Conservation (phyloP, 176 grass and related monocot genomes). For the Carex pumila region DNA sequence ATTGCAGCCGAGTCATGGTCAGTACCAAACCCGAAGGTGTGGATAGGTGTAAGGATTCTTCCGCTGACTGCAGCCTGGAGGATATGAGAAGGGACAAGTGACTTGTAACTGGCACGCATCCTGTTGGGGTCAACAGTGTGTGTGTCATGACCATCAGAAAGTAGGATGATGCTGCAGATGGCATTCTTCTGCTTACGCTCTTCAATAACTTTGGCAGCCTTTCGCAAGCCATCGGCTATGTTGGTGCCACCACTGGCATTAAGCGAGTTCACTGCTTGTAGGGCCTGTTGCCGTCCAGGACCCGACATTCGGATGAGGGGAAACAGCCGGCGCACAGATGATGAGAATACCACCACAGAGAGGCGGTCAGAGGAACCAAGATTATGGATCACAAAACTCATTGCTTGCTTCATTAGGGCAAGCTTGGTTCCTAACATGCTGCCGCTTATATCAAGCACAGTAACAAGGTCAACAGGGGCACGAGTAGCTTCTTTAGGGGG, state of each 20-base stretch:
- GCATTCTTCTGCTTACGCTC: constrained; percentile 47
- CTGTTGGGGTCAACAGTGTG: background rate
- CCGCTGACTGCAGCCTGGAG: constrained; percentile 10
- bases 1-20: constrained; percentile 51
- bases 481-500: constrained; percentile 13
- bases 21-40: constrained; percentile 64
- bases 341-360: constrained; percentile 55
- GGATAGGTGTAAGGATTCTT: constrained; percentile 34
- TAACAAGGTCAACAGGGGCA: constrained; percentile 82
- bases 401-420: constrained; percentile 67
- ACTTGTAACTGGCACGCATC: constrained; percentile 21
- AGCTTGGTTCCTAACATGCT: constrained; percentile 90
- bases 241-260: constrained; percentile 45
- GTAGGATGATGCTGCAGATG: constrained; percentile 58
- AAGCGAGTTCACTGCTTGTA: constrained; percentile 55
- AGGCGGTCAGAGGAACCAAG: constrained; percentile 71
- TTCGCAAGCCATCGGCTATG: constrained; percentile 56
- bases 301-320: constrained; percentile 58
- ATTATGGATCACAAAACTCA: constrained; percentile 75
- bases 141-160: constrained; percentile 60
- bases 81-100: constrained; percentile 51
- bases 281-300: constrained; percentile 39
- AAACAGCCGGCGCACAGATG: constrained; percentile 44
- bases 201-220: constrained; percentile 60
- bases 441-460: constrained; percentile 87